Conservation (phyloP, 805 yeast species). For the Priceomyces carsonii region DNA sequence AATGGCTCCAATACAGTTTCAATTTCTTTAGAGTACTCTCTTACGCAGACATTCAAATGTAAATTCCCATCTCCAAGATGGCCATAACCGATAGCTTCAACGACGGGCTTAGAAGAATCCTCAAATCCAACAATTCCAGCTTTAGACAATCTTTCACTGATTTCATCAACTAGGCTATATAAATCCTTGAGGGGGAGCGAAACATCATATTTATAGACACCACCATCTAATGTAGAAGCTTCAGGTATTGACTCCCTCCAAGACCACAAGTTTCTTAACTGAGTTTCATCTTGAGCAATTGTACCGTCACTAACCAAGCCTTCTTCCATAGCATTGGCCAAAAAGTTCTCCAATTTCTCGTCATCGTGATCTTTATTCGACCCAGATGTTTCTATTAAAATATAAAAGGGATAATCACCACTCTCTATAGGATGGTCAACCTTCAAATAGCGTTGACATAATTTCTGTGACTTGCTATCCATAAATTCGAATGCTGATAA, state of each 20-base stretch:
- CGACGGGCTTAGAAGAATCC: conserved; percentile 72
- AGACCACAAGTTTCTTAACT: conserved; percentile 78
- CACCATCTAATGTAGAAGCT: conserved; percentile 81
- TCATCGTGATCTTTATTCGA: conserved; percentile 92
- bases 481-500: conserved; percentile 92
- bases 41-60: conserved; percentile 89
- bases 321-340: conserved; percentile 81
- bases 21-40: conserved; percentile 75
- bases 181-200: conserved; percentile 82
- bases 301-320: conserved; percentile 91
- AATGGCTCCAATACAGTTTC: conserved; percentile 88
- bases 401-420: conserved; percentile 79
- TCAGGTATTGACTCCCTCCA: conserved; percentile 97
- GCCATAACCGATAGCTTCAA: conserved; percentile 94
- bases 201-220: conserved; percentile 96
- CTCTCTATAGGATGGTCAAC: conserved; percentile 76
- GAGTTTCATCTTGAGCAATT: conserved; percentile 93
- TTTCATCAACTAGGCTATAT: conserved; percentile 80
- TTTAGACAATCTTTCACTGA: conserved; percentile 57
- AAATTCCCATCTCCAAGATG: conserved; percentile 97
- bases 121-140: conserved; percentile 59
- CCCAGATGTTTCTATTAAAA: conserved; percentile 94
- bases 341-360: conserved; percentile 79
- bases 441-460: conserved; percentile 63
- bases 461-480: conserved; percentile 70